Percentiles rank a stretch among this genome's conserved stretches.
Evolutionary conservation across 2,329 filamentous ascomycete species (phyloP).

Genomic region (Exophiala sp.): DNA sequence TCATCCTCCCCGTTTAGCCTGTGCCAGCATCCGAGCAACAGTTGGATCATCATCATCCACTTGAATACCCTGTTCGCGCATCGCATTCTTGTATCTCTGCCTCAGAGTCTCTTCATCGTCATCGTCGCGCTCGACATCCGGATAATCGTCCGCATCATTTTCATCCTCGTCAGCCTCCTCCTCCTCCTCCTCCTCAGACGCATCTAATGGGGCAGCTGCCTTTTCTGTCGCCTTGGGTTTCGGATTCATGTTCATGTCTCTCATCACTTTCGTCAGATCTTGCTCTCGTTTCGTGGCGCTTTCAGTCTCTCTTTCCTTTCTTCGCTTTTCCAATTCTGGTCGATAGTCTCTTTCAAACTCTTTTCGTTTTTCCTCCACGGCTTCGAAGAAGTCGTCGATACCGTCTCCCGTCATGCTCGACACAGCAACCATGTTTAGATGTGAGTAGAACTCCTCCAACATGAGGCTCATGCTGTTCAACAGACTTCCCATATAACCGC

Average conservation of each 20-base stretch:
- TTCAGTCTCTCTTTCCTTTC: constrained; percentile 69
- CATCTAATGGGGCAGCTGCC: constrained; percentile 49
- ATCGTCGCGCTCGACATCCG: constrained; percentile 57
- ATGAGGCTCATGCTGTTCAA: constrained; percentile 98
- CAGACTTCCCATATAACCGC: constrained; percentile 92
- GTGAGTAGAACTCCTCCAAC: constrained; percentile 95
- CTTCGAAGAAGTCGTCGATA: constrained; percentile 88
- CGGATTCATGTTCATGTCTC: constrained; percentile 69
- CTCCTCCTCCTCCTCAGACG: constrained; percentile 41
- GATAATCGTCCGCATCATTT: constrained; percentile 44
- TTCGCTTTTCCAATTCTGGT: constrained; percentile 79
- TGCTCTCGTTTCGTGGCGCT: constrained; percentile 70
- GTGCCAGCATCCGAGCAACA: constrained; percentile 37
- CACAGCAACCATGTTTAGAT: constrained; percentile 88
- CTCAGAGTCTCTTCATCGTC: constrained; percentile 64
- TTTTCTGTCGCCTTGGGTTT: constrained; percentile 22
- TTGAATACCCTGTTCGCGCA: constrained; percentile 54
- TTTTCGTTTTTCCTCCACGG: constrained; percentile 77
- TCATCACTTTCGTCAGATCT: constrained; percentile 90
- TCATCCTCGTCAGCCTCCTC: constrained; percentile 51
- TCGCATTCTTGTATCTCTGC: constrained; percentile 72
- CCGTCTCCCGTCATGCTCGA: constrained; percentile 90
- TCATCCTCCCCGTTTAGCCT: constrained; percentile 16
- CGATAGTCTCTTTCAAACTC: constrained; percentile 91
- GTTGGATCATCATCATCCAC: constrained; percentile 47